Evolutionary conservation across 805 yeast species (phyloP).

Genomic region (Maudiozyma serrabonitensis): DNA sequence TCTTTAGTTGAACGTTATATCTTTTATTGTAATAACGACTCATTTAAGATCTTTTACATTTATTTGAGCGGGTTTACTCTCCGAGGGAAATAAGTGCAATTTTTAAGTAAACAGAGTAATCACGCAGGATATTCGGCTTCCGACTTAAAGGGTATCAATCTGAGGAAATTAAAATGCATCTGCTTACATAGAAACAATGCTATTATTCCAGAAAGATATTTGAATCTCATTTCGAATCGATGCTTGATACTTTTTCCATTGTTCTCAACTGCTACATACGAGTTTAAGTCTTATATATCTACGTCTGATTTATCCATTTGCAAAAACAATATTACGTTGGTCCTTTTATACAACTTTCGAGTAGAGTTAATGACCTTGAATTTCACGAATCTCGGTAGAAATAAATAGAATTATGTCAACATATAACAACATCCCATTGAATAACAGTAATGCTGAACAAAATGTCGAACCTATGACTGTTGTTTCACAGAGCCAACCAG

Average conservation of each 20-base stretch:
- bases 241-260: no score
- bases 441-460: background rate
- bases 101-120: background rate
- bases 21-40: no score
- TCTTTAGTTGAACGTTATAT: no score
- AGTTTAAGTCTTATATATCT: no score
- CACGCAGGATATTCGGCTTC: background rate
- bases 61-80: background rate
- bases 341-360: no score
- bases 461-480: background rate
- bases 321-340: no score
- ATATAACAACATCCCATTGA: background rate
- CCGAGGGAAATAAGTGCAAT: background rate
- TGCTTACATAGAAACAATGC: no score
- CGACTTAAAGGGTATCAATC: background rate
- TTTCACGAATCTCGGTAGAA: background rate
- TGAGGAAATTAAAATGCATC: background rate
- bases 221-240: no score
- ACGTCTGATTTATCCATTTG: no score
- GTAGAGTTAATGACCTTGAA: background rate
- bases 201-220: no score
- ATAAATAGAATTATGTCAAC: background rate
- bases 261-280: no score
- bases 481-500: background rate
- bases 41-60: no score